phyloP scores from a whole-genome alignment of 306 rosid genomes.

The Abrus pulchellus region DNA sequence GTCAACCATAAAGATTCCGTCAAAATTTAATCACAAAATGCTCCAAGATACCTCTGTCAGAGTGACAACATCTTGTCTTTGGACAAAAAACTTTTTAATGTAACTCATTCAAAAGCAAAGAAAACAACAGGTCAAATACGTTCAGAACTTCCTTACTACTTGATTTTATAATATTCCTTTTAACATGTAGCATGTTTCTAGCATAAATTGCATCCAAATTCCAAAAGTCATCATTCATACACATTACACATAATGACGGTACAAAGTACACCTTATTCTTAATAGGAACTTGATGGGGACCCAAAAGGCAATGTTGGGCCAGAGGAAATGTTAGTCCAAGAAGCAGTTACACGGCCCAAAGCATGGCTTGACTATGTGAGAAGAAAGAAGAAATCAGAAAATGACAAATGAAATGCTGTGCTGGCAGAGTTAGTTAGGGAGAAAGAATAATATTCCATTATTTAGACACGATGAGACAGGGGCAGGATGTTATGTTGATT shows the following conservation, averaged over 20 bases:
- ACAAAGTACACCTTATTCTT: slow-evolving; percentile 14
- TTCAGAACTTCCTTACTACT: slow-evolving; percentile 6
- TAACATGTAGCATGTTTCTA: slow-evolving; percentile 9
- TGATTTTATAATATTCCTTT: slow-evolving; percentile 7
- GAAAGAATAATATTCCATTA: no score
- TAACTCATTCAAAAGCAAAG: slow-evolving; percentile 23
- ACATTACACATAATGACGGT: not conserved
- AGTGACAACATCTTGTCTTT: not conserved
- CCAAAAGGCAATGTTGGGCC: no score
- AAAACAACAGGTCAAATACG: slow-evolving; percentile 28
- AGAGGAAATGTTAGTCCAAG: no score
- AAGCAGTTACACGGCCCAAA: no score
- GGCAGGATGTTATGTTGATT: no score
- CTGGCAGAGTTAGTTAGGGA: no score
- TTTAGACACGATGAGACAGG: no score
- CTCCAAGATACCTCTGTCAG: slow-evolving; percentile 20
- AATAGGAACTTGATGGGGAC: slow-evolving; percentile 39
- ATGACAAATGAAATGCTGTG: no score
- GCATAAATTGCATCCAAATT: slow-evolving; percentile 39
- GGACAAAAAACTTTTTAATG: slow-evolving; percentile 25
- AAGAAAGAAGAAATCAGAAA: no score
- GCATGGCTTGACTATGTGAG: no score
- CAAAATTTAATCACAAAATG: slow-evolving; percentile 37
- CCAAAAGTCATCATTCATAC: slow-evolving; percentile 10
- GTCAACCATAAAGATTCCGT: slow-evolving; percentile 21